phyloP scores from a whole-genome alignment of 257 asterid genomes.

The Datura wrightii region DNA sequence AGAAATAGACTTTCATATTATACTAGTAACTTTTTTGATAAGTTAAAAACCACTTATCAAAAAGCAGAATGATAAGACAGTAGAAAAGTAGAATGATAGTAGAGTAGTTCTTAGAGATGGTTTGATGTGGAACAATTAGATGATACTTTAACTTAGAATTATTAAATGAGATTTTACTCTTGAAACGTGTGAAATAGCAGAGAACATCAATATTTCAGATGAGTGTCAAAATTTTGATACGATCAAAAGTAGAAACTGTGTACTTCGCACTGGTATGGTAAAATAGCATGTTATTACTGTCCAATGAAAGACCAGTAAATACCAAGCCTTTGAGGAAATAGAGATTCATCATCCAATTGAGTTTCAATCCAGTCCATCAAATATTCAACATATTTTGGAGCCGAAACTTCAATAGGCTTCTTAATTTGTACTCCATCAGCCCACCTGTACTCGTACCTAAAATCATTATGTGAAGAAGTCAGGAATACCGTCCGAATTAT shows the following conservation, averaged over 20 bases:
- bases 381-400: slow-evolving; percentile 91
- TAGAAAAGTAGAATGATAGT: not conserved
- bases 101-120: not conserved
- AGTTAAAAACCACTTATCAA: not conserved
- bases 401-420: slow-evolving; percentile 93
- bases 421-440: slow-evolving; percentile 90
- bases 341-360: slow-evolving; percentile 82
- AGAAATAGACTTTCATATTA: not conserved
- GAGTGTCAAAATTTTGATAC: not conserved
- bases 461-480: slow-evolving; percentile 22
- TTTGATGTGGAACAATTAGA: not conserved
- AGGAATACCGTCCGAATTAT: not conserved
- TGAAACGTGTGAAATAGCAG: not conserved
- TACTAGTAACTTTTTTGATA: not conserved
- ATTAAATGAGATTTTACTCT: not conserved
- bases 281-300: not conserved
- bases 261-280: not conserved
- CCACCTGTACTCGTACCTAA: slow-evolving; percentile 92
- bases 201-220: not conserved
- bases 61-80: not conserved
- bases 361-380: slow-evolving; percentile 95
- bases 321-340: slow-evolving; percentile 94
- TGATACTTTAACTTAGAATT: not conserved
- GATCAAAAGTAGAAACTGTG: not conserved
- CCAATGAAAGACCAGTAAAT: slow-evolving; percentile 28